phyloP scores from a whole-genome alignment of 441 rosid genomes.

The Bocquillonia castaneifolia region DNA sequence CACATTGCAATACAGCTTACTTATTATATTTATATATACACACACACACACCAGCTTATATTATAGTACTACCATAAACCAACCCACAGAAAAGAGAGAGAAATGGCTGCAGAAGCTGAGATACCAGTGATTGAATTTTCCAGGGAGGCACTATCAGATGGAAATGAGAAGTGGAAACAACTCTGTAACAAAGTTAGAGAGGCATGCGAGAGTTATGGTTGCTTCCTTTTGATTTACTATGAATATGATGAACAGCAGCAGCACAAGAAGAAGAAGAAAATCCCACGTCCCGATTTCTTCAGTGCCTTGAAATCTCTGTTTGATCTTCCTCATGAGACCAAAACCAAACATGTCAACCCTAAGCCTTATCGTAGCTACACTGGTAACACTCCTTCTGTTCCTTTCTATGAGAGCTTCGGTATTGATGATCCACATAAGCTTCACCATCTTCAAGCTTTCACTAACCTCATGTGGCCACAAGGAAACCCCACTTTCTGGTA shows the following conservation, averaged over 20 bases:
- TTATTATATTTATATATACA: too few species aligned
- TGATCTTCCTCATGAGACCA: constrained; percentile 43
- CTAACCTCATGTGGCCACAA: constrained; percentile 42
- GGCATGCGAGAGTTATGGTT: constrained; percentile 39
- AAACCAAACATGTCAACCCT: constrained; percentile 28
- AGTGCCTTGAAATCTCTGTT: constrained; percentile 26
- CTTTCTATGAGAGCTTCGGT: constrained; percentile 40
- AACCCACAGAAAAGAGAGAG: constrained; percentile 10
- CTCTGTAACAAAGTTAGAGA: constrained; percentile 33
- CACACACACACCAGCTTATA: too few species aligned
- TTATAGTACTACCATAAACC: neutral
- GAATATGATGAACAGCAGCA: too few species aligned
- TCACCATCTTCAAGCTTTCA: constrained; percentile 26
- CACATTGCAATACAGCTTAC: too few species aligned
- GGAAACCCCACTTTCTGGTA: constrained; percentile 43
- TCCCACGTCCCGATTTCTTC: constrained; percentile 28
- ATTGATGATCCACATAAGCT: constrained; percentile 29
- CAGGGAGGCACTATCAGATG: neutral
- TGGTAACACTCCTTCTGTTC: constrained; percentile 25
- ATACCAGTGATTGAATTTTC: constrained; percentile 33
- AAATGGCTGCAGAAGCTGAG: constrained; percentile 12
- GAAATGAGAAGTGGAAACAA: constrained; percentile 19
- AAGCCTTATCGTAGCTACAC: constrained; percentile 38
- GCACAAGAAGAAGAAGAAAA: too few species aligned
- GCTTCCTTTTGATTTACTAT: constrained; percentile 26